A percentile compares a stretch with the other conserved stretches of the same genome.
These are phyloP conservation scores for Candida tammaniensis DNA, from an alignment of 805 yeast genomes.

Conservation along the genomic window DNA sequence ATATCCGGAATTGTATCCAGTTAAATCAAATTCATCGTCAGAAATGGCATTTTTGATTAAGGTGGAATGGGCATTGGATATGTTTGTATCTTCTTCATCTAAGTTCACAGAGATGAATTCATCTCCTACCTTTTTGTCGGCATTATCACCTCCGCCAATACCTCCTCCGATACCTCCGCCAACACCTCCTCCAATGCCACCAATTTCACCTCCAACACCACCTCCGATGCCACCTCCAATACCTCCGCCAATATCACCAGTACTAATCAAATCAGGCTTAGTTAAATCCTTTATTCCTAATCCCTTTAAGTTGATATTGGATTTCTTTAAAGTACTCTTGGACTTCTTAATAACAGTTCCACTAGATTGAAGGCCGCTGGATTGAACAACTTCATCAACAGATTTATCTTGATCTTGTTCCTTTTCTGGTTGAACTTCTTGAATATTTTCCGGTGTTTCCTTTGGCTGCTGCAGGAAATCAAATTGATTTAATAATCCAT, in stretches of 20 bases:
- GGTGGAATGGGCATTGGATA: slow-evolving; percentile 12
- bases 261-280: slow-evolving; percentile 5
- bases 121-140: slow-evolving; percentile 6
- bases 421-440: no score
- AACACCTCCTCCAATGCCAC: background rate
- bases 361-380: slow-evolving; percentile 2
- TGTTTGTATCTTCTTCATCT: slow-evolving; percentile 9
- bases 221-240: background rate
- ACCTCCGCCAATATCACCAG: background rate
- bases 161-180: background rate
- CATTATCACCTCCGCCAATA: background rate
- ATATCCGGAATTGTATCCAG: slow-evolving; percentile 3
- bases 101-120: slow-evolving; percentile 22
- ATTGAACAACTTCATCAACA: slow-evolving; percentile 6
- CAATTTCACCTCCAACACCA: background rate
- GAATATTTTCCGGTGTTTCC: slow-evolving; percentile 9
- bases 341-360: slow-evolving; percentile 19
- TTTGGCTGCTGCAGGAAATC: slow-evolving; percentile 5
- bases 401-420: no score
- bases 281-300: slow-evolving; percentile 29
- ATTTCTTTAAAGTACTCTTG: no score
- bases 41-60: slow-evolving; percentile 12
- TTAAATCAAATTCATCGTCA: slow-evolving; percentile 7
- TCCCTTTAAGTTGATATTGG: slow-evolving; percentile 25
- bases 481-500: slow-evolving; percentile 27